phyloP scores from a whole-genome alignment of 2,329 filamentous ascomycete species.

The Samsoniella hepiali region DNA sequence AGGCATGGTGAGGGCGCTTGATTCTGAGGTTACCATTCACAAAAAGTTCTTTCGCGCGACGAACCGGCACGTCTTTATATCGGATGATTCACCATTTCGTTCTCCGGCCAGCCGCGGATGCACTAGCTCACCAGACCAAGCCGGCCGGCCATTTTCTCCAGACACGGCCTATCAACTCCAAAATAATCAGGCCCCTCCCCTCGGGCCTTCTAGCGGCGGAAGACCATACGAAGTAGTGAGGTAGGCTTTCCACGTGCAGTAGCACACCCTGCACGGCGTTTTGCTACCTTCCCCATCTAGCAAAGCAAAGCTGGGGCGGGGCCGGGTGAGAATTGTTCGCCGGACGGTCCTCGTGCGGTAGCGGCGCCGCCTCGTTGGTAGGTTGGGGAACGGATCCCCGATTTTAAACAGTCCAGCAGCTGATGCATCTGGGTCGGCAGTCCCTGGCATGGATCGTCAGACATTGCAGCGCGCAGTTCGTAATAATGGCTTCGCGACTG shows the following conservation, averaged over 20 bases:
- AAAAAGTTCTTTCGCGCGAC: neutral
- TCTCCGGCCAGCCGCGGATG: neutral
- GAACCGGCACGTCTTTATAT: conserved; percentile 1
- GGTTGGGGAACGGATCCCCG: neutral
- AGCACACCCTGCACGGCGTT: neutral
- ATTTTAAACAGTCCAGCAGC: neutral
- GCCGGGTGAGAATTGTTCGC: neutral
- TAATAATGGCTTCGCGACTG: conserved; percentile 2
- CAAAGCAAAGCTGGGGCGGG: neutral
- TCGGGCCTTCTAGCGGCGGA: neutral
- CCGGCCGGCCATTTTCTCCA: neutral
- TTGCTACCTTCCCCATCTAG: conserved; percentile 8
- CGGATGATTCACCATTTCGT: neutral
- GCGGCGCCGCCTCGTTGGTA: conserved; percentile 8
- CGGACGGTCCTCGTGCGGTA: neutral
- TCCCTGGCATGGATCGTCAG: neutral
- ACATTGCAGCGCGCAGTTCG: neutral
- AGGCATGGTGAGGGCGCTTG: neutral
- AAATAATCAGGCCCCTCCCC: neutral
- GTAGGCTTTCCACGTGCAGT: neutral
- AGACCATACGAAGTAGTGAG: neutral
- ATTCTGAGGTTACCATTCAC: neutral
- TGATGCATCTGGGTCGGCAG: neutral
- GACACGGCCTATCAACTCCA: neutral
- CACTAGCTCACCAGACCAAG: neutral